These are phyloP conservation scores for Termitomyces sp. DNA, from an alignment of 1,284 basidiomycete species.

Conservation along the genomic window DNA sequence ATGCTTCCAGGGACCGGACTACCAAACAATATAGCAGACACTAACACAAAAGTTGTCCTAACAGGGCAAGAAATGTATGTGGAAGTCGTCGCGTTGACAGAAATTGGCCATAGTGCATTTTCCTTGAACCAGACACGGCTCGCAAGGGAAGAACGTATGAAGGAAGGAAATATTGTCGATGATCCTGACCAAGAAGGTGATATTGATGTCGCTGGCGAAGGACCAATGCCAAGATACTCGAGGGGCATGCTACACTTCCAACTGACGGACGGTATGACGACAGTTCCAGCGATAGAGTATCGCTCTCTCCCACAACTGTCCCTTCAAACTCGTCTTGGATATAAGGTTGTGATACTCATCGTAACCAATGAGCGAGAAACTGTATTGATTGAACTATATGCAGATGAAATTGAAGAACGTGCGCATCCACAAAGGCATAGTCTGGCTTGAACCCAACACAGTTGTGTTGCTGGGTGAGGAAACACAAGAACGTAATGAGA, in stretches of 20 bases:
- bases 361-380: neutral
- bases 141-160: constrained; percentile 56
- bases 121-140: constrained; percentile 57
- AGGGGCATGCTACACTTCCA: constrained; percentile 63
- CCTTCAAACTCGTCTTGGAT: constrained; percentile 68
- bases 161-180: constrained; percentile 42
- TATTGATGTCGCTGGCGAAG: constrained; percentile 47
- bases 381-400: neutral
- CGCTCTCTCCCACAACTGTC: constrained; percentile 51
- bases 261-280: constrained; percentile 60
- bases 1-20: constrained; percentile 65
- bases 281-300: constrained; percentile 67
- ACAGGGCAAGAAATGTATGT: constrained; percentile 52
- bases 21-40: constrained; percentile 37
- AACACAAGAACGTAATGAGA: constrained; percentile 52
- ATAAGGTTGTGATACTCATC: constrained; percentile 47
- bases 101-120: constrained; percentile 71
- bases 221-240: constrained; percentile 69
- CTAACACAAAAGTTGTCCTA: constrained; percentile 32
- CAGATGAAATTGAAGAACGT: constrained; percentile 66
- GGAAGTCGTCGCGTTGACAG: constrained; percentile 68
- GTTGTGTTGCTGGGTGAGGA: constrained; percentile 52
- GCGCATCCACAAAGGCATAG: constrained; percentile 56
- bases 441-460: constrained; percentile 63
- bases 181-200: constrained; percentile 53